These are phyloP conservation scores for Tetraselmis striata DNA, from an alignment of 139 green algal species.

Conservation along the genomic window DNA sequence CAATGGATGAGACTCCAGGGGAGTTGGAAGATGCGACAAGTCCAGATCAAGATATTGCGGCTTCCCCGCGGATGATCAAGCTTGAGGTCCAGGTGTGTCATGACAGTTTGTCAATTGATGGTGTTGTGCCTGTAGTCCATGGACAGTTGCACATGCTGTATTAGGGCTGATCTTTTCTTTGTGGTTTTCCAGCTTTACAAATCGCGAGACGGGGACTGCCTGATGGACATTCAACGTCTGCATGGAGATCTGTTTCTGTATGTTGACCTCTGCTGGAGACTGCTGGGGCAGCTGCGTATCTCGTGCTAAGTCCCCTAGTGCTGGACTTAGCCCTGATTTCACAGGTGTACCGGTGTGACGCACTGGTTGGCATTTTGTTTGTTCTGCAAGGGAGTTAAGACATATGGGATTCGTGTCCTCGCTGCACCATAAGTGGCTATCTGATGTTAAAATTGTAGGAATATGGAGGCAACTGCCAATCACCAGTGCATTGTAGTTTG, in stretches of 20 bases:
- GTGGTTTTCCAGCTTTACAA: constrained; percentile 73
- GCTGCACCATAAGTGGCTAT: no score
- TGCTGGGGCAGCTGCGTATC: constrained; percentile 57
- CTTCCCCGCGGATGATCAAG: constrained; percentile 44
- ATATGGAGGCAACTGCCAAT: no score
- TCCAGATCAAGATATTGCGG: not conserved
- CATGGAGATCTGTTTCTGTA: constrained; percentile 75
- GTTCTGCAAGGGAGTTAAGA: no score
- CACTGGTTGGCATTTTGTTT: no score
- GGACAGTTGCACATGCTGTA: not conserved
- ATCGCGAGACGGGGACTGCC: constrained; percentile 86
- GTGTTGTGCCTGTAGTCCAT: not conserved
- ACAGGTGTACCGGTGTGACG: no score
- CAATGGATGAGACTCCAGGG: constrained; percentile 18
- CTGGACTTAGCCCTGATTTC: no score
- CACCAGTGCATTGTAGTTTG: no score
- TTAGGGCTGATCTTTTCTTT: not conserved
- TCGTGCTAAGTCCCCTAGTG: constrained; percentile 3
- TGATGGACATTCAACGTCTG: constrained; percentile 87
- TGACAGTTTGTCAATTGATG: not conserved
- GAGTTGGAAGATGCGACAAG: constrained; percentile 2
- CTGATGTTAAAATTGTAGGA: no score
- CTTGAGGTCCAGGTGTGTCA: constrained; percentile 80
- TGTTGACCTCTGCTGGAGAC: constrained; percentile 66
- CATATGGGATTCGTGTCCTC: no score